Base-by-base conservation (phyloP, 2,329 filamentous ascomycete species). In the Canariomyces notabilis region DNA sequence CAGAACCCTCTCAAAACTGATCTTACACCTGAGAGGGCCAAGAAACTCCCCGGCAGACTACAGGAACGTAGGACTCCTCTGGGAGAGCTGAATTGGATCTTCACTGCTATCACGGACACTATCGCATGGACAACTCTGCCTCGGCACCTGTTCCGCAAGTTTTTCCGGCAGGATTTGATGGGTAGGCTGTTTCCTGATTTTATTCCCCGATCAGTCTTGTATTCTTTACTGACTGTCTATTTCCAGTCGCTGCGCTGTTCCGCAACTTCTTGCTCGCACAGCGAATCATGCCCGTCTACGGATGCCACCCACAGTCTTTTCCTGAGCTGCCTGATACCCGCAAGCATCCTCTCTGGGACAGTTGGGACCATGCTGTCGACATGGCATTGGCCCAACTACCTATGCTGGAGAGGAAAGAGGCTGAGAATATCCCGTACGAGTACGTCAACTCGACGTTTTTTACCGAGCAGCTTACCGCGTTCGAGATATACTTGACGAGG, bases 61-160 rank as follows among this genome's bases (percentile, higher is more conserved):
- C 91, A 95, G 61, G 93, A 98, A 67, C 80, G 93, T 50, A 79
- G 93, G 61, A 97, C 93, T 40, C 93, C 93, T 7, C 76, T 98
- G 26, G 93, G 93, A 52, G 93, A 98, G 68, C 74, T 98, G 12
- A 98, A 98, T 61, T 98, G 93, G 93, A 98, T 98, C 29, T 97
- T 98, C 62, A 98, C 93, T 1, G 93, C 93, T 44, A 97, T 98
- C 55, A 98, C 93, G 0, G 93, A 98, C 64, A 97, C 91, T 1
- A 98, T 98, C 59, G 93, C 93, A 0, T 98, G 93, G 93, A 97
- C 95, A 23, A 94, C 89, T 5, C 71, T 98, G 4, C 88, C 90
- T 3, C 85, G 91, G 37, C 81, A 89, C 16, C 72, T 96, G 9
- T 98, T 98, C 69, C 90, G 95, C 67, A 95, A 95, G 66, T 87